Conservation (phyloP, 2,329 filamentous ascomycete genomes). For the Phaeosphaeriaceae sp. region DNA sequence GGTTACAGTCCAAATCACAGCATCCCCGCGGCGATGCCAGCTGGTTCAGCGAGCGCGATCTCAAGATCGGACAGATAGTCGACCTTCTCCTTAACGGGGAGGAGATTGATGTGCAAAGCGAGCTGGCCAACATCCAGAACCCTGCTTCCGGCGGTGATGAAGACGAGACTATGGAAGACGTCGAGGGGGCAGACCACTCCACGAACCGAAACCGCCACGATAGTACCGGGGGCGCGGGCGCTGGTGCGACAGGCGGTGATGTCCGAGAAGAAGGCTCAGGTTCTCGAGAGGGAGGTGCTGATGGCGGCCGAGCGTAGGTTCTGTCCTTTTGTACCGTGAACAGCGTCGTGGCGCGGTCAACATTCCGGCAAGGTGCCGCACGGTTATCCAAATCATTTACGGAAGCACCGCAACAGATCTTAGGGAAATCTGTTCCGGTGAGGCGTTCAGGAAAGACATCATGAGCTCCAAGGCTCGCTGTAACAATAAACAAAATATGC, state of each 20-base stretch:
- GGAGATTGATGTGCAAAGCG: slow-evolving; percentile 78
- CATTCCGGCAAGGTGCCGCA: slow-evolving; percentile 27
- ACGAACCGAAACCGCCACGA: slow-evolving; percentile 41
- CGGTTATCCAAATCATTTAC: slow-evolving; percentile 28
- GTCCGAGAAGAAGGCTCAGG: slow-evolving; percentile 87
- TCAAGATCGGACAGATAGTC: slow-evolving; percentile 87
- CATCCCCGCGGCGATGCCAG: slow-evolving; percentile 72
- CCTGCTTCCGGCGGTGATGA: slow-evolving; percentile 64
- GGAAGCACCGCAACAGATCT: slow-evolving; percentile 22
- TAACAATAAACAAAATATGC: slow-evolving; percentile 48
- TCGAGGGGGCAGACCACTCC: slow-evolving; percentile 61
- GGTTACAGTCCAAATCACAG: slow-evolving; percentile 92
- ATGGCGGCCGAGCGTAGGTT: slow-evolving; percentile 99
- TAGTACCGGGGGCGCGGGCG: slow-evolving; percentile 78
- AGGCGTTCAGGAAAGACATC: slow-evolving; percentile 42
- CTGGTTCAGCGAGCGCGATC: slow-evolving; percentile 85
- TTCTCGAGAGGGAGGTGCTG: slow-evolving; percentile 89
- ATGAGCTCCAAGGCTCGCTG: slow-evolving; percentile 27
- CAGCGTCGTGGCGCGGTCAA: slow-evolving; percentile 47
- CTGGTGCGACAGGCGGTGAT: slow-evolving; percentile 89
- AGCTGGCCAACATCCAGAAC: slow-evolving; percentile 69
- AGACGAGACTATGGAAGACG: slow-evolving; percentile 70
- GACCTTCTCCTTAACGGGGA: slow-evolving; percentile 86
- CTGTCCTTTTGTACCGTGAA: slow-evolving; percentile 40
- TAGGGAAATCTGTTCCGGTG: slow-evolving; percentile 28